Conservation (phyloP, 176 grass and related monocot genomes). For the Dendrocalamus sinicus region DNA sequence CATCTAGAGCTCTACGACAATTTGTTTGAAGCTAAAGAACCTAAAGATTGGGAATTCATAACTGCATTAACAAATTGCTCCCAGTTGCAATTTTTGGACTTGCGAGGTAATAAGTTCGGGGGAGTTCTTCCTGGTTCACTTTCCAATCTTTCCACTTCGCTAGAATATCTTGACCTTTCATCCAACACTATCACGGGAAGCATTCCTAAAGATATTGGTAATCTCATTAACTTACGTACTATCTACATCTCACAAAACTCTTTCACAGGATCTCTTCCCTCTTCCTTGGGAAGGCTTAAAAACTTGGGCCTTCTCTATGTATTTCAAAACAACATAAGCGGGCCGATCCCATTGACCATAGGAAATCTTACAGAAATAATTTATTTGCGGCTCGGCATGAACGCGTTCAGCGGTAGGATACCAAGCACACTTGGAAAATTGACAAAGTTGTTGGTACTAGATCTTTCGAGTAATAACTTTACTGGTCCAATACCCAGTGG, state of each 20-base stretch:
- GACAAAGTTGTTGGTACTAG: background rate
- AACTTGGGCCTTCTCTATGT: background rate
- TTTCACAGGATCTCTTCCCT: constrained; percentile 44
- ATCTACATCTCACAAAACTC: background rate
- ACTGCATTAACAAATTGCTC: background rate
- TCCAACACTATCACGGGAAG: no score
- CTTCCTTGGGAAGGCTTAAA: constrained; percentile 24
- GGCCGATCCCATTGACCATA: background rate
- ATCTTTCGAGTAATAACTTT: no score
- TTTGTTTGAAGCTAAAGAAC: background rate
- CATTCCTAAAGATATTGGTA: constrained; percentile 14
- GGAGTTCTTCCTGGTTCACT: no score
- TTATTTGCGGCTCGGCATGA: background rate
- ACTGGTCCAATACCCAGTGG: no score
- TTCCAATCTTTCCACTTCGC: no score
- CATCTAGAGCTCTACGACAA: background rate
- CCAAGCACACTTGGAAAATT: constrained; percentile 39
- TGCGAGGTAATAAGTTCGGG: no score
- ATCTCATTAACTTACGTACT: constrained; percentile 19
- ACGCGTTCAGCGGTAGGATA: constrained; percentile 22
- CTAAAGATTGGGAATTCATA: constrained; percentile 26
- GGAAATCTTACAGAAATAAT: constrained; percentile 42
- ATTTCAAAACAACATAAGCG: background rate
- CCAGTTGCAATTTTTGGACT: background rate
- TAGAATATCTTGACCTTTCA: no score